These are phyloP conservation scores for Debaryomyces hansenii DNA, from an alignment of 805 yeast species.

Conservation along the genomic window DNA sequence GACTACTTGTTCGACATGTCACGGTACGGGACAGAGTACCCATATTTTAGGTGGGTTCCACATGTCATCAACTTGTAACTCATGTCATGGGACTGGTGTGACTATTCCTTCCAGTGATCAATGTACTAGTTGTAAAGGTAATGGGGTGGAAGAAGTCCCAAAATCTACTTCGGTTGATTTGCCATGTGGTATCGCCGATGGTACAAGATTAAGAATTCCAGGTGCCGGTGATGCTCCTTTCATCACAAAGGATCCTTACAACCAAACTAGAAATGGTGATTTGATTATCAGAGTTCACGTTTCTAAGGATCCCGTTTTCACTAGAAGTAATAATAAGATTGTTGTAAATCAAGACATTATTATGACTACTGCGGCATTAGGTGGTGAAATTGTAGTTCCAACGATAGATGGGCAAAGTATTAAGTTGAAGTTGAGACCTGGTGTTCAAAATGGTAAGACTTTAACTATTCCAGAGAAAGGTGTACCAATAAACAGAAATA, in stretches of 20 bases:
- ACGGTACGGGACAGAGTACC: constrained; percentile 89
- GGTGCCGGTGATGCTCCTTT: constrained; percentile 90
- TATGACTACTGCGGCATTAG: constrained; percentile 95
- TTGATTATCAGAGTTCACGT: constrained; percentile 80
- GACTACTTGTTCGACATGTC: constrained; percentile 80
- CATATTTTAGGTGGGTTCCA: constrained; percentile 93
- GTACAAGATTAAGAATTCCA: constrained; percentile 77
- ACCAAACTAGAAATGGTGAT: constrained; percentile 78
- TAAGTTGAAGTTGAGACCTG: constrained; percentile 78
- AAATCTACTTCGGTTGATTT: constrained; percentile 79
- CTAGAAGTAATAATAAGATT: constrained; percentile 66
- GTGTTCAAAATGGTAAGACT: constrained; percentile 74
- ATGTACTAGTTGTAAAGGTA: constrained; percentile 83
- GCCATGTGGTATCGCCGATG: constrained; percentile 88
- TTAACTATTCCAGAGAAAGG: constrained; percentile 85
- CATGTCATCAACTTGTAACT: constrained; percentile 88
- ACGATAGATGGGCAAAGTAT: constrained; percentile 79
- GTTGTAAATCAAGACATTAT: constrained; percentile 67
- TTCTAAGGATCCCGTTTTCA: constrained; percentile 68
- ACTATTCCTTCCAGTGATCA: constrained; percentile 63
- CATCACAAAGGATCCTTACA: constrained; percentile 69
- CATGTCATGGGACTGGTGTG: constrained; percentile 90
- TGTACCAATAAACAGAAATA: constrained; percentile 62
- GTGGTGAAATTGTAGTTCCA: constrained; percentile 89
- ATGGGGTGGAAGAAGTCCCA: constrained; percentile 70